Percentiles rank a stretch among this genome's conserved stretches.
These are phyloP conservation scores for Penicillium robsamsonii DNA, from an alignment of 495 filamentous ascomycete genomes.

Conservation along the genomic window DNA sequence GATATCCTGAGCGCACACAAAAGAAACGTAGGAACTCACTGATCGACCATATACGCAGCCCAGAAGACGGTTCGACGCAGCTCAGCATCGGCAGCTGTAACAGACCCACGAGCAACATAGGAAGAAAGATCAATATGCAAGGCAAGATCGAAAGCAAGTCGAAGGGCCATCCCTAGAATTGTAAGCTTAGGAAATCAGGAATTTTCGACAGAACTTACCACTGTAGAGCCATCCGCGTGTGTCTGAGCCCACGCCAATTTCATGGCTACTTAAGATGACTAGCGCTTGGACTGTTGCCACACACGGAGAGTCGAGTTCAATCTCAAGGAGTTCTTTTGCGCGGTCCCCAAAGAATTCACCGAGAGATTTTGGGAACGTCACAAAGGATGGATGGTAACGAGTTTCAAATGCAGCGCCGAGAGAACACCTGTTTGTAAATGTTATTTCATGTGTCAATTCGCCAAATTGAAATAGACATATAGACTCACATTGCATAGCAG, in stretches of 20 bases:
- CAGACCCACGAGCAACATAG: constrained; percentile 25
- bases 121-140: constrained; percentile 34
- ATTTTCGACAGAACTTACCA: constrained; percentile 20
- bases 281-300: constrained; percentile 38
- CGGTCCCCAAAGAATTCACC: constrained; percentile 33
- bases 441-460: not conserved
- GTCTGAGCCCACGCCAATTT: constrained; percentile 27
- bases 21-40: constrained; percentile 20
- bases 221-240: constrained; percentile 40
- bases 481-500: constrained; percentile 34
- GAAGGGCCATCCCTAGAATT: constrained; percentile 36
- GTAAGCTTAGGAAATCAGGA: not conserved
- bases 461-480: not conserved
- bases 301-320: constrained; percentile 34
- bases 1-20: not conserved
- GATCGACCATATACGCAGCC: constrained; percentile 34
- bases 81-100: constrained; percentile 25
- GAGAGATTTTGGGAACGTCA: constrained; percentile 30
- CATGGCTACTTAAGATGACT: constrained; percentile 34
- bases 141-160: constrained; percentile 37
- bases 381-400: constrained; percentile 24
- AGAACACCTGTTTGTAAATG: constrained; percentile 25
- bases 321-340: constrained; percentile 32
- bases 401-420: constrained; percentile 31
- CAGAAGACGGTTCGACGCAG: constrained; percentile 33